Conservation (phyloP, 345 rosid genomes). For the Firmiana major region DNA sequence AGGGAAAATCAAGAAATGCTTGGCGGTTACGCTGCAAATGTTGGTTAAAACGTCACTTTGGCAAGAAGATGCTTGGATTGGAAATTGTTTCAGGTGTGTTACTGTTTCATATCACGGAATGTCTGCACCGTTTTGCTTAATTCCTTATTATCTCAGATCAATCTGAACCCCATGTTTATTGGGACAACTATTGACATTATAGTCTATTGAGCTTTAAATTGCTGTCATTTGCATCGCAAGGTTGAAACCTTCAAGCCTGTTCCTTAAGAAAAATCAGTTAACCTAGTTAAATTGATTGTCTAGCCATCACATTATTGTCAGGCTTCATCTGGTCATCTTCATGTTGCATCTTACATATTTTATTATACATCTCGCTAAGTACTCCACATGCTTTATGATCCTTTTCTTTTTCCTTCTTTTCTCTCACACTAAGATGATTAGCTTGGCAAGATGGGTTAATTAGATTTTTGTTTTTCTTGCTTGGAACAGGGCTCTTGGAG, state of each 20-base stretch:
- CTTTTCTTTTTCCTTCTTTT: neutral
- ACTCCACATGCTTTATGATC: neutral
- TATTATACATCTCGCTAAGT: neutral
- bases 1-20: constrained; percentile 29
- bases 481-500: constrained; percentile 43
- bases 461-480: neutral
- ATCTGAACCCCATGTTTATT: neutral
- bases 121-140: neutral
- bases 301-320: neutral
- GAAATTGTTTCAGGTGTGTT: constrained; percentile 43
- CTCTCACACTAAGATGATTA: neutral
- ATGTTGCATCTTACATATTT: neutral
- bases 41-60: constrained; percentile 70
- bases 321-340: neutral
- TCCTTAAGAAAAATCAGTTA: neutral
- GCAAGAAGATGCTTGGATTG: constrained; percentile 40
- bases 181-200: neutral
- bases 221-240: neutral
- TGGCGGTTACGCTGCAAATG: constrained; percentile 66
- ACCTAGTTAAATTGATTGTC: neutral
- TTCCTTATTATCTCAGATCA: neutral
- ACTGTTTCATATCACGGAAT: neutral
- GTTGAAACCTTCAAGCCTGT: neutral
- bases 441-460: neutral
- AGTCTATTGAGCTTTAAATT: neutral